Conservation (phyloP, 495 filamentous ascomycete genomes). For the Penicillium bialowiezense region DNA sequence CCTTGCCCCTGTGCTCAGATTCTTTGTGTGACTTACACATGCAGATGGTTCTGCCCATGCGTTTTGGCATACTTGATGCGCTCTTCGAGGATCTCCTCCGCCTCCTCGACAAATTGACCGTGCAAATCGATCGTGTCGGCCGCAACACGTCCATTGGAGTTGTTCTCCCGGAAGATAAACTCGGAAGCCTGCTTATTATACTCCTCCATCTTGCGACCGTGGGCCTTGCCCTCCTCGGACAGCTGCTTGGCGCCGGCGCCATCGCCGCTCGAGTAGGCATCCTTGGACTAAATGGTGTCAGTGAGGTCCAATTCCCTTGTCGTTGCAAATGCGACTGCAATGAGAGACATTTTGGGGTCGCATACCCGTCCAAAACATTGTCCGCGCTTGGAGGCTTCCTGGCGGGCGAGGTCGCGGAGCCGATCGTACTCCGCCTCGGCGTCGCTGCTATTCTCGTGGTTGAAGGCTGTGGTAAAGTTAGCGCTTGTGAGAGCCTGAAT, state of each 20-base stretch:
- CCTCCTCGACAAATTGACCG: constrained; percentile 90
- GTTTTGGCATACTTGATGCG: constrained; percentile 71
- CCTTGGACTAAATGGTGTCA: constrained; percentile 54
- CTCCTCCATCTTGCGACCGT: constrained; percentile 72
- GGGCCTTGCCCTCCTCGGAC: constrained; percentile 79
- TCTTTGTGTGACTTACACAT: constrained; percentile 51
- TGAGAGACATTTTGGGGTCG: constrained; percentile 1
- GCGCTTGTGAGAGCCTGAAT: background rate
- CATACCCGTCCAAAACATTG: constrained; percentile 70
- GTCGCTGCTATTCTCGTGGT: constrained; percentile 62
- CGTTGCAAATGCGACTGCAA: background rate
- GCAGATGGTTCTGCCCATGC: constrained; percentile 71
- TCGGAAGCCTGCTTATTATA: constrained; percentile 89
- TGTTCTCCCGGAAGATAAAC: constrained; percentile 93
- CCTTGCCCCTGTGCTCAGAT: background rate
- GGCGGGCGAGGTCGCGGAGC: constrained; percentile 75
- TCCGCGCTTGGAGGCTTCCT: constrained; percentile 71
- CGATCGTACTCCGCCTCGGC: constrained; percentile 90
- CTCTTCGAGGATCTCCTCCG: constrained; percentile 81
- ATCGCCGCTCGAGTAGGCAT: constrained; percentile 79
- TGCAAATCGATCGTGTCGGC: constrained; percentile 91
- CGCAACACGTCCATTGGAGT: constrained; percentile 63
- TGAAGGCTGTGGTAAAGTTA: constrained; percentile 66
- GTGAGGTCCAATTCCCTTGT: background rate
- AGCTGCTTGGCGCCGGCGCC: constrained; percentile 74